phyloP scores from a whole-genome alignment of 257 asterid genomes.

The Nicotiana attenuata region DNA sequence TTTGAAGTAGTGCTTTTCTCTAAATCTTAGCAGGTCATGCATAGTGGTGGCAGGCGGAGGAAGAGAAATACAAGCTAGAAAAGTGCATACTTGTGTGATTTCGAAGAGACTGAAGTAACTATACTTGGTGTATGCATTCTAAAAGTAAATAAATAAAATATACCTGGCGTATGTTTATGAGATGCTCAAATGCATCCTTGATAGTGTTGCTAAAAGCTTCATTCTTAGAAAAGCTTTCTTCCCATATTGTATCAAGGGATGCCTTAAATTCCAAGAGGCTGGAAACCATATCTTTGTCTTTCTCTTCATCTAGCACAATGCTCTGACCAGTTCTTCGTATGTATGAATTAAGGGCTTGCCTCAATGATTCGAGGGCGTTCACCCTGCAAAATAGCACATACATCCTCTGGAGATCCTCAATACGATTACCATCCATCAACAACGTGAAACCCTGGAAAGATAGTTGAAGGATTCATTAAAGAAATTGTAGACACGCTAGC shows the following conservation, averaged over 20 bases:
- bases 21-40: neutral
- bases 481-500: conserved; percentile 6
- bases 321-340: conserved; percentile 86
- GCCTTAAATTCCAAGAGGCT: conserved; percentile 81
- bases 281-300: conserved; percentile 95
- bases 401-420: conserved; percentile 88
- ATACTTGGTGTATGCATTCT: conserved; percentile 68
- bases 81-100: neutral
- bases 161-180: conserved; percentile 96
- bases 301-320: conserved; percentile 92
- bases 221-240: conserved; percentile 77
- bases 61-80: neutral
- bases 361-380: conserved; percentile 71
- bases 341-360: conserved; percentile 76
- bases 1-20: neutral
- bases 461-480: neutral
- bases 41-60: neutral
- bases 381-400: conserved; percentile 67
- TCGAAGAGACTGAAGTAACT: neutral
- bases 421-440: conserved; percentile 89
- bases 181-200: conserved; percentile 95
- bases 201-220: conserved; percentile 89
- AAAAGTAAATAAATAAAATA: neutral
- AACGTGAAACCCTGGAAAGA: conserved; percentile 66
- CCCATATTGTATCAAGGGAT: conserved; percentile 86